These are phyloP conservation scores for Daldinia sp. DNA, from an alignment of 2,329 filamentous ascomycete species.

Conservation along the genomic window DNA sequence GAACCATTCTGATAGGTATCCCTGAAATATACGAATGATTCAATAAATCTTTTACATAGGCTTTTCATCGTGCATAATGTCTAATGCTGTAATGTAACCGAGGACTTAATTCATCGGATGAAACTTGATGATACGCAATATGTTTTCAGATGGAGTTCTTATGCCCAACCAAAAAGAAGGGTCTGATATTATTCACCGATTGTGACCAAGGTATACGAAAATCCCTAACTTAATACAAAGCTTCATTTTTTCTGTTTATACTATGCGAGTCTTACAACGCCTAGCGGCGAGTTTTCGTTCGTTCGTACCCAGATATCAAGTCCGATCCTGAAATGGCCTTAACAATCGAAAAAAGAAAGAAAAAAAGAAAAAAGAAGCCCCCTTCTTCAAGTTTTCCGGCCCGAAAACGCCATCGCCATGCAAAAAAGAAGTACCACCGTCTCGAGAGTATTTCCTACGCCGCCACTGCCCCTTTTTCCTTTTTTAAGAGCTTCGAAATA, in stretches of 20 bases:
- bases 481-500: not conserved
- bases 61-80: not conserved
- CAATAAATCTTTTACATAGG: not conserved
- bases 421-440: constrained; percentile 38
- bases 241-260: constrained; percentile 1
- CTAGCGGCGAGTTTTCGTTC: not conserved
- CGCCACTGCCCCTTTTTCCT: not conserved
- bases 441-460: not conserved
- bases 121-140: not conserved
- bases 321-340: constrained; percentile 9
- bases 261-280: not conserved
- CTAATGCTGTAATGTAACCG: not conserved
- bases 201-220: not conserved
- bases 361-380: not conserved
- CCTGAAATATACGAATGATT: constrained; percentile 24
- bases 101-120: not conserved
- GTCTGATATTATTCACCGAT: not conserved
- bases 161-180: not conserved
- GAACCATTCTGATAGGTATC: constrained; percentile 7
- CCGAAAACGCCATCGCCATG: constrained; percentile 54
- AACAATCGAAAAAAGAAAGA: not conserved
- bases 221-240: not conserved
- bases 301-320: constrained; percentile 15
- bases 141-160: not conserved
- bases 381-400: constrained; percentile 26